Evolutionary conservation across 2,329 filamentous ascomycete species (phyloP).

Genomic region (Pseudocercospora eumusae): DNA sequence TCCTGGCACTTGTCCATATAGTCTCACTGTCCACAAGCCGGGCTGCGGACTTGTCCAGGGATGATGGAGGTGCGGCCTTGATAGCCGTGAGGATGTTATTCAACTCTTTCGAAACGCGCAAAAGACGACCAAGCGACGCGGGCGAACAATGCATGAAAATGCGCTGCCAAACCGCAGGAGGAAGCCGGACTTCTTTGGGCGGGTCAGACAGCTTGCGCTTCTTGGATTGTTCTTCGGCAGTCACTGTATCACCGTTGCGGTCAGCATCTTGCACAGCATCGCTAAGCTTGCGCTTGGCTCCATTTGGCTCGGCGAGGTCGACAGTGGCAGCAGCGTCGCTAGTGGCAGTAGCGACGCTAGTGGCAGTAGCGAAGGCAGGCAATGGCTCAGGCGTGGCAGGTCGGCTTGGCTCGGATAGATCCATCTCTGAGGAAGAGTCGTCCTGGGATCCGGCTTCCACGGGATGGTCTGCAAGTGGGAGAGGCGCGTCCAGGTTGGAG

Average conservation of each 20-base stretch:
- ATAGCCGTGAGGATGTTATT: constrained; percentile 33
- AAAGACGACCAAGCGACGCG: constrained; percentile 37
- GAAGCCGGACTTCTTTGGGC: constrained; percentile 18
- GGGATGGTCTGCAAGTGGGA: not conserved
- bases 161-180: constrained; percentile 39
- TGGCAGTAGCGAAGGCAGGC: constrained; percentile 14
- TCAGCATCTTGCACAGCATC: constrained; percentile 23
- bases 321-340: not conserved
- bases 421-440: constrained; percentile 35
- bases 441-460: constrained; percentile 16
- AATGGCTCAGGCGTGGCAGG: constrained; percentile 24
- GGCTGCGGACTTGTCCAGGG: constrained; percentile 20
- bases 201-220: constrained; percentile 27
- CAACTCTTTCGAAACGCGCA: constrained; percentile 38
- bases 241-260: constrained; percentile 8
- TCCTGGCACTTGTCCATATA: constrained; percentile 72
- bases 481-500: constrained; percentile 1
- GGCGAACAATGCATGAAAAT: constrained; percentile 39
- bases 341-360: constrained; percentile 12
- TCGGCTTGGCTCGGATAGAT: constrained; percentile 33
- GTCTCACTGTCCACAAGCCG: constrained; percentile 58
- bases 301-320: constrained; percentile 17
- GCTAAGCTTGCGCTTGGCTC: constrained; percentile 37
- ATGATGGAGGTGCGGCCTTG: constrained; percentile 18
- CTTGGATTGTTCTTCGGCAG: constrained; percentile 25